These are phyloP conservation scores for Eurotiales sp. DNA, from an alignment of 2,329 filamentous ascomycete genomes.

Conservation along the genomic window DNA sequence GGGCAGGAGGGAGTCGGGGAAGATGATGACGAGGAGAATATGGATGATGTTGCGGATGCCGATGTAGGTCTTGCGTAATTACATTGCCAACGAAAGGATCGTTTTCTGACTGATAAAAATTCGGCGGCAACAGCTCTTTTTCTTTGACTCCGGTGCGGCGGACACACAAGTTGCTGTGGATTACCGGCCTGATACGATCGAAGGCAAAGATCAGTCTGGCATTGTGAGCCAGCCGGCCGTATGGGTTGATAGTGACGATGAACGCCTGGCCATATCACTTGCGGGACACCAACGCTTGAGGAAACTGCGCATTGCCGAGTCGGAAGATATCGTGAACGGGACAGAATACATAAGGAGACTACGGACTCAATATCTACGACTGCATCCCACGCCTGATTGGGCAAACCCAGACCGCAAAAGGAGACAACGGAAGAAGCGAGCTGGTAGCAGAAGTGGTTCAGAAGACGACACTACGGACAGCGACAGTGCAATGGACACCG, in stretches of 20 bases:
- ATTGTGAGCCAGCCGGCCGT: conserved; percentile 29
- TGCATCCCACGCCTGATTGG: conserved; percentile 62
- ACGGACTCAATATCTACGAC: conserved; percentile 67
- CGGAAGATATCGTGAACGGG: conserved; percentile 81
- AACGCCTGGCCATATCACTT: conserved; percentile 78
- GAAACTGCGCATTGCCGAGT: conserved; percentile 75
- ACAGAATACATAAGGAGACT: conserved; percentile 79
- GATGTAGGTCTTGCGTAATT: conserved; percentile 48
- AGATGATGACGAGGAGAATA: conserved; percentile 46
- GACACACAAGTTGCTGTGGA: conserved; percentile 30
- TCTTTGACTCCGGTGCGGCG: conserved; percentile 66
- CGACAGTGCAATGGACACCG: conserved; percentile 51
- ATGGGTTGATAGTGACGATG: conserved; percentile 97
- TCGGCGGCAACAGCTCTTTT: conserved; percentile 59
- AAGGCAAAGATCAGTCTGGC: conserved; percentile 22
- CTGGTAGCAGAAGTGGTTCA: conserved; percentile 26
- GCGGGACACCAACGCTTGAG: conserved; percentile 70
- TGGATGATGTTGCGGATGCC: conserved; percentile 70
- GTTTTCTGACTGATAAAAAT: neutral
- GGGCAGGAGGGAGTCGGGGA: conserved; percentile 27
- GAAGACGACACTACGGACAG: conserved; percentile 34
- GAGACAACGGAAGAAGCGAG: conserved; percentile 40
- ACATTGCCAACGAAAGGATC: neutral
- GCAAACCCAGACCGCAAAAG: conserved; percentile 49
- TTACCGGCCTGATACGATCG: conserved; percentile 34